These are phyloP conservation scores for Sugiyamaella japonica DNA, from an alignment of 1,139 yeast genomes.

Conservation along the genomic window DNA sequence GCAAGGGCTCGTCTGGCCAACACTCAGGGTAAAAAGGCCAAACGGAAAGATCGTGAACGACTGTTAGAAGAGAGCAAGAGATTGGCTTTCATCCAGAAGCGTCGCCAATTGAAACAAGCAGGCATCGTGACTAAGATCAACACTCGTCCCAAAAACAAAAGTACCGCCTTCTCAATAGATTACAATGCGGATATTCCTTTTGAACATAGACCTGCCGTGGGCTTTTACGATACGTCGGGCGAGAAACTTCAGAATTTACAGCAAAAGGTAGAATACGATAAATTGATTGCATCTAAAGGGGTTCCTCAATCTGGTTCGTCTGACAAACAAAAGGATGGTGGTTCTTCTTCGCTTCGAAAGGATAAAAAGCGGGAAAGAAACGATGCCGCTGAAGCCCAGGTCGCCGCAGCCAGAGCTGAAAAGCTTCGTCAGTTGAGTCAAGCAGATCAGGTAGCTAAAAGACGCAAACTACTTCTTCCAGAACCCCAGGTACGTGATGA, in stretches of 20 bases:
- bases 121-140: conserved; percentile 64
- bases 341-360: conserved; percentile 39
- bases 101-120: conserved; percentile 83
- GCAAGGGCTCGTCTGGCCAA: conserved; percentile 90
- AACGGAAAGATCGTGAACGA: conserved; percentile 83
- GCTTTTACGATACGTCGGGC: conserved; percentile 64
- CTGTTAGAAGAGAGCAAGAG: conserved; percentile 73
- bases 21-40: conserved; percentile 94
- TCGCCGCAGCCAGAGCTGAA: conserved; percentile 44
- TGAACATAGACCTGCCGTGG: conserved; percentile 69
- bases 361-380: conserved; percentile 33
- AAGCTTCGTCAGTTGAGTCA: conserved; percentile 38
- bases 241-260: conserved; percentile 51
- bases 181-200: conserved; percentile 82
- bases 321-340: conserved; percentile 31
- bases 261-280: conserved; percentile 49
- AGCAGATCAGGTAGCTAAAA: conserved; percentile 48
- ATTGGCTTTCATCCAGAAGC: conserved; percentile 72
- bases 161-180: conserved; percentile 50
- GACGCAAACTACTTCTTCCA: conserved; percentile 57
- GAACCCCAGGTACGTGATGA: conserved; percentile 47
- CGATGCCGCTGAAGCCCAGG: conserved; percentile 30
- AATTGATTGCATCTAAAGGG: conserved; percentile 51
- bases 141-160: conserved; percentile 57
- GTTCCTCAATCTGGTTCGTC: conserved; percentile 47